phyloP scores from a whole-genome alignment of 2,329 filamentous ascomycete genomes.

The Ophiosphaerella narmari region DNA sequence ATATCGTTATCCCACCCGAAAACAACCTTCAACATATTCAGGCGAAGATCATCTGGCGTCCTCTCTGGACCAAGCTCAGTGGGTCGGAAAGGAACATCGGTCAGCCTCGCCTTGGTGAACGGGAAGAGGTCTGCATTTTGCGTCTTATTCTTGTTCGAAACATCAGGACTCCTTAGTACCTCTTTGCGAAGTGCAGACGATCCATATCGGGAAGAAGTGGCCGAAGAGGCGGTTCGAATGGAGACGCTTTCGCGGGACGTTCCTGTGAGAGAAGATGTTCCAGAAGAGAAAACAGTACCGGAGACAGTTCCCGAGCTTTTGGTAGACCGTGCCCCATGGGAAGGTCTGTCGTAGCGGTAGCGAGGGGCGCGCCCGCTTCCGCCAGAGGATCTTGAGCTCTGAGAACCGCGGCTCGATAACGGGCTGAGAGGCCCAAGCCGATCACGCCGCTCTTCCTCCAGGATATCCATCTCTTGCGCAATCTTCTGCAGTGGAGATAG shows the following conservation, averaged over 20 bases:
- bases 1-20: conserved; percentile 94
- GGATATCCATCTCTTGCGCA: conserved; percentile 69
- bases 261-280: conserved; percentile 57
- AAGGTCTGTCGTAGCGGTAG: conserved; percentile 54
- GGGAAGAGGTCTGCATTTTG: conserved; percentile 79
- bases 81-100: conserved; percentile 80
- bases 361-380: conserved; percentile 49
- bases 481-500: conserved; percentile 77
- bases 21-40: conserved; percentile 89
- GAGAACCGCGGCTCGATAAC: conserved; percentile 68
- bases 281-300: conserved; percentile 70
- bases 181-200: conserved; percentile 81
- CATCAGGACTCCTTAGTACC: conserved; percentile 76
- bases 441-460: conserved; percentile 65
- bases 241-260: conserved; percentile 61
- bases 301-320: conserved; percentile 52
- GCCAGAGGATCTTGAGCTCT: conserved; percentile 57
- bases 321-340: conserved; percentile 27
- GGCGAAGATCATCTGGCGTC: conserved; percentile 73
- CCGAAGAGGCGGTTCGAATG: conserved; percentile 56
- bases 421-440: conserved; percentile 71
- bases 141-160: conserved; percentile 62
- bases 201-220: conserved; percentile 51
- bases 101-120: conserved; percentile 77
- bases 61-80: conserved; percentile 57